These are phyloP conservation scores for Ogataea degrootiae DNA, from an alignment of 805 yeast species.

Conservation along the genomic window DNA sequence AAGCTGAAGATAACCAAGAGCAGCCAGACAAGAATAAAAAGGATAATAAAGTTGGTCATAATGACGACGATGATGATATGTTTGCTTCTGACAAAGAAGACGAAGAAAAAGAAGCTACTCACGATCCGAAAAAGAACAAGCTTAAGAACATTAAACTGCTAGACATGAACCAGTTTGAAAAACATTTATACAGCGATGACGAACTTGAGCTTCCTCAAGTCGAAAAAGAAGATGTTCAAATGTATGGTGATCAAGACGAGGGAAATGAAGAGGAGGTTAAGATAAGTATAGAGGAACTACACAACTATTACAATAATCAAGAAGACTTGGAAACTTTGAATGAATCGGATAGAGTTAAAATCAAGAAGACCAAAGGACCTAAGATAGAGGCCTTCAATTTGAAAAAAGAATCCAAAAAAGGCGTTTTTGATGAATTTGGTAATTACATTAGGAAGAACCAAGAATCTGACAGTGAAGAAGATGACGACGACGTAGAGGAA, in stretches of 20 bases:
- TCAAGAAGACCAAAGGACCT: conserved; percentile 24
- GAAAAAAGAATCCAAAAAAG: conserved; percentile 51
- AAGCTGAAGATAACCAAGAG: conserved; percentile 13
- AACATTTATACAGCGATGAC: conserved; percentile 13
- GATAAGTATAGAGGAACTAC: background rate
- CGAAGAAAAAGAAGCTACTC: conserved; percentile 4
- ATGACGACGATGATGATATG: conserved; percentile 38
- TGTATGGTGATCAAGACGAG: conserved; percentile 6
- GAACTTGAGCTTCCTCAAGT: conserved; percentile 6
- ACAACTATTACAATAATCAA: conserved; percentile 26
- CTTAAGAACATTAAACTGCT: conserved; percentile 17
- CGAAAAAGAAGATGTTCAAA: conserved; percentile 5
- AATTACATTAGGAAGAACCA: conserved; percentile 40
- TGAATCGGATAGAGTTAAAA: conserved; percentile 8
- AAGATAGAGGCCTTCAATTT: conserved; percentile 62
- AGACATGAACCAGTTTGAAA: conserved; percentile 36
- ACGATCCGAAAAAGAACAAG: conserved; percentile 7
- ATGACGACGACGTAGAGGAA: conserved; percentile 7
- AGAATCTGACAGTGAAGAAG: conserved; percentile 26
- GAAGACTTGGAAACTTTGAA: conserved; percentile 20
- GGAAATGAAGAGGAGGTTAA: conserved; percentile 2
- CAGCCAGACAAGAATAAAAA: background rate
- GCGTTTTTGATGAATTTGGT: conserved; percentile 57
- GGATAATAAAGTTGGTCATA: conserved; percentile 6
- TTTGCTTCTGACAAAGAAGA: conserved; percentile 30